These are phyloP conservation scores for Heterobasidion annosum DNA, from an alignment of 1,284 basidiomycete genomes.

Conservation along the genomic window DNA sequence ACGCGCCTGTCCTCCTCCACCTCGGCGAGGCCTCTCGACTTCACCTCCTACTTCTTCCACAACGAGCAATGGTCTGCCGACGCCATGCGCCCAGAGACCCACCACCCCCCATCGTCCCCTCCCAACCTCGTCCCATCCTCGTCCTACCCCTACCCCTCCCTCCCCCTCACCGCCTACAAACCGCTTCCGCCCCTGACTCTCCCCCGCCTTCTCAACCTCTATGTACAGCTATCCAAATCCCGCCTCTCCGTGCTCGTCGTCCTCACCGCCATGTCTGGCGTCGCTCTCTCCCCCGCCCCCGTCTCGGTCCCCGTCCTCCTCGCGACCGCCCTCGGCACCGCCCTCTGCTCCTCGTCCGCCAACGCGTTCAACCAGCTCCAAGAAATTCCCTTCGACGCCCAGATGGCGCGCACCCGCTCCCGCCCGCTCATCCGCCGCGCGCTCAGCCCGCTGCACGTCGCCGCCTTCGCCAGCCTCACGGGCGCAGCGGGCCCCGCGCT, in stretches of 20 bases:
- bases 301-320: conserved; percentile 78
- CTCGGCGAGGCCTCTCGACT: conserved; percentile 14
- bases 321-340: conserved; percentile 83
- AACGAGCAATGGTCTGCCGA: conserved; percentile 35
- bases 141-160: conserved; percentile 7
- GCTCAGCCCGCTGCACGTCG: conserved; percentile 81
- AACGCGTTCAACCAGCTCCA: conserved; percentile 95
- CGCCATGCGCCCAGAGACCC: conserved; percentile 7
- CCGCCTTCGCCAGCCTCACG: conserved; percentile 68
- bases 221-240: conserved; percentile 82
- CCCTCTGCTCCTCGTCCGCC: conserved; percentile 87
- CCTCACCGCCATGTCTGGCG: conserved; percentile 87
- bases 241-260: conserved; percentile 86
- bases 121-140: conserved; percentile 3
- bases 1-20: not conserved
- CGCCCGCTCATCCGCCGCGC: conserved; percentile 84
- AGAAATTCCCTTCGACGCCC: conserved; percentile 94
- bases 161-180: conserved; percentile 13
- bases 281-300: conserved; percentile 86
- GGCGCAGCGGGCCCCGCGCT: conserved; percentile 74
- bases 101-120: conserved; percentile 9
- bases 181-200: conserved; percentile 35
- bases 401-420: conserved; percentile 88
- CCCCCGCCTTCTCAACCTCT: conserved; percentile 53
- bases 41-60: conserved; percentile 53